Evolutionary conservation across 352 stramenopile genomes (phyloP), one percentile per base, ranked within the genome.

Genomic region (Plasmopara halstedii): DNA sequence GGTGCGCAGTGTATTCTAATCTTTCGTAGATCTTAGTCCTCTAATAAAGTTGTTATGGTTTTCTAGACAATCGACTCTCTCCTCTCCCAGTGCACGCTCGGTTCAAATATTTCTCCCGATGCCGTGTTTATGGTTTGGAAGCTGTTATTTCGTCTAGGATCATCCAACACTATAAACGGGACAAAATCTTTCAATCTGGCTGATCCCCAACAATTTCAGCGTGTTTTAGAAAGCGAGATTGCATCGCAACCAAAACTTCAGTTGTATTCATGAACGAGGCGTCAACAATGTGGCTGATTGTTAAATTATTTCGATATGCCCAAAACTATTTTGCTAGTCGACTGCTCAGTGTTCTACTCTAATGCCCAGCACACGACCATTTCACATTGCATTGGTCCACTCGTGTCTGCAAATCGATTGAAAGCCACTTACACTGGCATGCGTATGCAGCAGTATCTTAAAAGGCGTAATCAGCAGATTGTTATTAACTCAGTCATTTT

Each of bases 381-480:
- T 86, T 88, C 26, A 88, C 70, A 26, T 71, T 61, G 40, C 62
- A 71, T 14, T 60, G 59, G 26, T 85, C 64, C 18, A 70, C 62
- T 6, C 70, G 70, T 27, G 62, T 78, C 34, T 70, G 57, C 2
- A 62, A 63, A 21, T 64, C 60, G 26, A 88, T 72, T 11, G 68
- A 85, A 15, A 82, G 64, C 75, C 77, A 88, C 43, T 88, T 89
- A 58, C 77, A 89, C 40, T 91, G 80, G 35, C 77, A 91, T 17
- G 80, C 80, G 54, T 88, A 91, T 5, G 74, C 79, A 4, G 68
- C 60, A 41, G 61, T 70, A 10, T 65, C 77, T 82, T 7, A 14
- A 21, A 25, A 25, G 3, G 3, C 11, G 6, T 11, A 29, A 29
- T 29, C 11, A 29, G 25, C 3, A 29, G 25, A 6, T 17, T 31